phyloP scores from a whole-genome alignment of 2,329 filamentous ascomycete genomes.

The Curvularia sp. region DNA sequence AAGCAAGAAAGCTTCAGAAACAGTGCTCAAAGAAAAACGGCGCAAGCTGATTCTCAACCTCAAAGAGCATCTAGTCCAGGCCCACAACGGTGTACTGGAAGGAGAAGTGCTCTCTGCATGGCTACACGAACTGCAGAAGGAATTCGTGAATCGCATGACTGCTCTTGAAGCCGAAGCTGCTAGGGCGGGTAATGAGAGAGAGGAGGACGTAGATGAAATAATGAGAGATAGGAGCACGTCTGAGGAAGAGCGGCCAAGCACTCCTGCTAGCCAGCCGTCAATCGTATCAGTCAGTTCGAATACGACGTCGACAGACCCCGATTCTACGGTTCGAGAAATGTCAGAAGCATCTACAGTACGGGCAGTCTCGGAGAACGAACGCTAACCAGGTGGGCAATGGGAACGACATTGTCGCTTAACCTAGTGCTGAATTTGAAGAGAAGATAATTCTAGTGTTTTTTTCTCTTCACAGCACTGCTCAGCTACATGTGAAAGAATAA shows the following conservation, averaged over 20 bases:
- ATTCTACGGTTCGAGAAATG: slow-evolving; percentile 20
- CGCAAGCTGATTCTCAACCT: slow-evolving; percentile 77
- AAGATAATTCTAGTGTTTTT: background rate
- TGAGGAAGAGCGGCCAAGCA: slow-evolving; percentile 23
- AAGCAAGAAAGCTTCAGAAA: slow-evolving; percentile 65
- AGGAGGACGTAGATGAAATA: slow-evolving; percentile 20
- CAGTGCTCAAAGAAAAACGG: slow-evolving; percentile 65
- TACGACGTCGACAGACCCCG: slow-evolving; percentile 24
- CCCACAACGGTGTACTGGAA: slow-evolving; percentile 69
- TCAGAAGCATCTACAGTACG: slow-evolving; percentile 33
- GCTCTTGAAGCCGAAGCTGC: slow-evolving; percentile 62
- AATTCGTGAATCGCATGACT: slow-evolving; percentile 77
- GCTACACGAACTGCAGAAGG: slow-evolving; percentile 71
- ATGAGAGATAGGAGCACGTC: slow-evolving; percentile 20
- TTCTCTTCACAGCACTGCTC: background rate
- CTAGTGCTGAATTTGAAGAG: background rate
- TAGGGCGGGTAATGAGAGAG: slow-evolving; percentile 16
- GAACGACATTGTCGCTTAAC: background rate
- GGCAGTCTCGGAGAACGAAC: slow-evolving; percentile 38
- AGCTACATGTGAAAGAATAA: background rate
- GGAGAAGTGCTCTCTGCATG: slow-evolving; percentile 68
- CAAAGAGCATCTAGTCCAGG: slow-evolving; percentile 74
- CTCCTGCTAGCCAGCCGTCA: slow-evolving; percentile 26
- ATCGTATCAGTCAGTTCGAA: slow-evolving; percentile 33
- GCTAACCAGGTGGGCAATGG: background rate